Evolutionary conservation across 352 stramenopile genomes (phyloP), one percentile per base, ranked within the genome.

Genomic region (Globisporangium splendens): DNA sequence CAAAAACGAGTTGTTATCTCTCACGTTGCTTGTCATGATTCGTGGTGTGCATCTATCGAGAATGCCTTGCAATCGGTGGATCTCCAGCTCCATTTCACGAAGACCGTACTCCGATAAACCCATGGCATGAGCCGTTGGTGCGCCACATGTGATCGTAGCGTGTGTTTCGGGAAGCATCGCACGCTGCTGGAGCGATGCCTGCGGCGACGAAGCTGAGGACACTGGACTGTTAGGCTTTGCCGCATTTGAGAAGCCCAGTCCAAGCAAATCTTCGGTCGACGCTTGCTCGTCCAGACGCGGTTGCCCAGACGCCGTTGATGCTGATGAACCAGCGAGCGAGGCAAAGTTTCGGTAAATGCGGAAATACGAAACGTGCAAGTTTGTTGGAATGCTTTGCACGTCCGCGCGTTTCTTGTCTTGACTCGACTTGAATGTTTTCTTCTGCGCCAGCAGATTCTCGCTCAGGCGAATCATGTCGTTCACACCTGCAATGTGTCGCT

Each of bases 391-490:
- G 12, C 68, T 85, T 50, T 91, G 82, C 31, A 91, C 88, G 47
- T 92, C 83, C 0, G 79, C 76, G 28, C 82, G 79, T 46, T 93
- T 89, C 63, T 93, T 95, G 65, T 90, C 70, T 44, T 84, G 59
- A 55, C 81, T 92, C 12, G 83, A 91, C 50, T 95, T 95, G 65
- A 95, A 95, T 15, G 85, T 93, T 39, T 83, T 83, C 44, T 86
- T 78, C 15, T 90, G 78, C 13, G 78, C 69, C 17, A 92, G 62
- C 50, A 91, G 65, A 54, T 78, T 68, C 49, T 88, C 76, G 7
- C 69, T 84, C 11, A 89, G 22, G 22, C 79, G 77, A 62, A 91
- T 83, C 72, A 89, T 90, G 50, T 84, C 70, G 5, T 59, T 82
- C 24, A 91, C 79, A 48, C 87, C 61, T 0, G 69, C 56, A 22